Conservation (phyloP, 148 eudicot genomes). For the Silene conica region DNA sequence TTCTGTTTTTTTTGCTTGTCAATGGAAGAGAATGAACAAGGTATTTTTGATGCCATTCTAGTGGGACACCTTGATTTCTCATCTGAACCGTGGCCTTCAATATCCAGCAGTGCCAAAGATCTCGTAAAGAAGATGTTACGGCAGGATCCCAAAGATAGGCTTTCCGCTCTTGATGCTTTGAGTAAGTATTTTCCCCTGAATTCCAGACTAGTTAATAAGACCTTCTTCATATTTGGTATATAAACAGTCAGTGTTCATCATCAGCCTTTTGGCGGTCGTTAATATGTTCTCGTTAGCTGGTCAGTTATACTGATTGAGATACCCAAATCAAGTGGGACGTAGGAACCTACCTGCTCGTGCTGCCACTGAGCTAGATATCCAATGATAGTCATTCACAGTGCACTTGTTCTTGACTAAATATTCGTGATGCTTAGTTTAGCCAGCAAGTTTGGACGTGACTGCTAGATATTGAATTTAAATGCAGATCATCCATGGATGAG, state of each 20-base stretch:
- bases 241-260: neutral
- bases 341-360: neutral
- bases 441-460: neutral
- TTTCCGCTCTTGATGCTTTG: conserved; percentile 75
- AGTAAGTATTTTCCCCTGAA: conserved; percentile 43
- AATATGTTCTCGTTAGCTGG: neutral
- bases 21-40: conserved; percentile 84
- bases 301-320: neutral
- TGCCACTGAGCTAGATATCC: neutral
- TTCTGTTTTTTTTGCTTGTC: conserved; percentile 14
- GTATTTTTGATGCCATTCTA: conserved; percentile 74
- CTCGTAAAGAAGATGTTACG: conserved; percentile 88
- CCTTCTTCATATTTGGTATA: neutral
- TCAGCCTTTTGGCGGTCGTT: neutral
- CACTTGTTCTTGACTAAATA: neutral
- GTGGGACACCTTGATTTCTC: conserved; percentile 83
- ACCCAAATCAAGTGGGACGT: neutral
- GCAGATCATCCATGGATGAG: conserved; percentile 97
- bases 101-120: conserved; percentile 89
- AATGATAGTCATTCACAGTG: neutral
- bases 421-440: neutral
- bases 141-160: conserved; percentile 79
- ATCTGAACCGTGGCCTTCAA: conserved; percentile 94
- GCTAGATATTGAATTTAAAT: conserved; percentile 19
- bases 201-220: neutral